Base-by-base conservation (phyloP, 106 monocot genomes). In the Gastrodia elata region DNA sequence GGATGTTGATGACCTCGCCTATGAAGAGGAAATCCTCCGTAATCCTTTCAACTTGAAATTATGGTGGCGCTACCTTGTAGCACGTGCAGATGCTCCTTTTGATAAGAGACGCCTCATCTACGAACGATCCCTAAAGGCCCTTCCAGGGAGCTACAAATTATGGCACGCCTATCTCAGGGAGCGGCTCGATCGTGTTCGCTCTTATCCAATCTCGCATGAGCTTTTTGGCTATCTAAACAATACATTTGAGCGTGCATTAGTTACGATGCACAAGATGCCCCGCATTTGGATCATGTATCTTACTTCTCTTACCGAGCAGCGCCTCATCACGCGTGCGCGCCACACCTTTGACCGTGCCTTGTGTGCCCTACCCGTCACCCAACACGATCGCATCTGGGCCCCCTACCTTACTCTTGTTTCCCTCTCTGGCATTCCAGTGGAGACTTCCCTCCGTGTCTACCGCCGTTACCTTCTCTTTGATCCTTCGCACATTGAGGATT, bases 211-310 rank as follows among this genome's bases (percentile, higher is more conserved):
- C 71, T 74, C 90, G 11, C 83, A 93, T 78, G 71, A 80, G 0
- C 70, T 64, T 42, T 93, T 79, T 69, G 27, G 70, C 27, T 82
- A 85, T 55, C 88, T 93, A 65, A 91, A 98, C 83, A 98, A 93
- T 85, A 86, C 98, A 61, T 98, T 98, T 78, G 91, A 98, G 85
- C 82, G 91, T 6, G 87, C 93, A 33, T 86, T 98, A 28, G 93
- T 93, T 64, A 98, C 93, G 16, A 93, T 97, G 87, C 97, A 98
- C 84, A 90, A 93, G 80, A 93, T 93, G 93, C 93, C 98, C n/a
- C 78, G 93, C 20, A 89, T 98, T 68, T 98, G 88, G 93, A 77
- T 81, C 71, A 83, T 98, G 82, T 87, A 88, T 79, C 81, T 98
- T 70, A 67, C 85, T 9, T 77, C 86, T 33, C 84, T 93, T 64